Base-by-base conservation (phyloP, 495 filamentous ascomycete species). In the Podospora anserina region DNA sequence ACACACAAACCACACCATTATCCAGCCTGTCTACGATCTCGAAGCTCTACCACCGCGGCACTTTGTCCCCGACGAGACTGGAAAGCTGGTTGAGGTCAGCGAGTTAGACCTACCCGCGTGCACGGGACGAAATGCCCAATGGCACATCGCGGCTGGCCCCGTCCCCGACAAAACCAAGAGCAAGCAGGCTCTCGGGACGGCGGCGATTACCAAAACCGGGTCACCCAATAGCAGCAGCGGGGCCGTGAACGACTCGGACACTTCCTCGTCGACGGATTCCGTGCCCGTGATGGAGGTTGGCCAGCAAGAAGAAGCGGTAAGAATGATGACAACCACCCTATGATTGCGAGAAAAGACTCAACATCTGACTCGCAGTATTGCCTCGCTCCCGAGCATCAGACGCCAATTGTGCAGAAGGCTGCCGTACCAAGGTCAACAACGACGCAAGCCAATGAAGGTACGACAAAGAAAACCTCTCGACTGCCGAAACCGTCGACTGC, bases 11-110 rank as follows among this genome's bases (percentile, higher is more conserved):
- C 81, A 81, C 65, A 84, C 86, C 66, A 80, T 79, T 16, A 80
- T 86, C 28, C 82, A 82, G 9, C 87, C 87, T 4, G 74, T 88
- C 55, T 78, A 78, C 30, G 84, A 86, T 16, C 76, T 82, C 15
- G 80, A 87, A 68, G 54, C 74, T 16, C 65, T 75, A 26, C 73
- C 75, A 23, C 67, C 73, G 18, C 70, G 70, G 0, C 75, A 78
- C 64, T 72, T 70, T 32, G 67, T 71, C 5, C 67, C 54, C 6
- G 69, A 66, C 59, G 19, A 28, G 4, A 15, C 57, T 60, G 69
- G 66, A 1, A 56, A 59, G 4, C 32, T 67, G 0, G 39, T 65
- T 2, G 65, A 70, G 27, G 56, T 70, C 15, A 4, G 28, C 9
- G 65, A 67, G 61, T 16, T n/a, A 20, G 61, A 67, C 49, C 44